These are phyloP conservation scores for Didymella glomerata DNA, from an alignment of 2,329 filamentous ascomycete genomes.

Conservation along the genomic window DNA sequence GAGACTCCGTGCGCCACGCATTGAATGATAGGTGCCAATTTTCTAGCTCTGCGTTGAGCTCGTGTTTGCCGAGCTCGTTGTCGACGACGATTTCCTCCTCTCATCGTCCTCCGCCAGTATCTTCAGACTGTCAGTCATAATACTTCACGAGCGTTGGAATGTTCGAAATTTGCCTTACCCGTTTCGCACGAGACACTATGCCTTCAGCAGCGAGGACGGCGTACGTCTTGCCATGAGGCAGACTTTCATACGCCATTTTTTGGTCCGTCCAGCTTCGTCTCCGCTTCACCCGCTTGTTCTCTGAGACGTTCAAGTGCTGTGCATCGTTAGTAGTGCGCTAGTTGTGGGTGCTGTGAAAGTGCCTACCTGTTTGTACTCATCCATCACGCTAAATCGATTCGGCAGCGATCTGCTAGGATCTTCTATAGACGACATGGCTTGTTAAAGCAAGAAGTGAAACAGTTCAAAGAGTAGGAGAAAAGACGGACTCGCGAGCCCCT, in stretches of 20 bases:
- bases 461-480: neutral
- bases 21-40: neutral
- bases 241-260: constrained; percentile 12
- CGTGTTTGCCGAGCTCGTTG: neutral
- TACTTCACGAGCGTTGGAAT: no score
- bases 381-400: constrained; percentile 14
- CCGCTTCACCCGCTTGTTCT: constrained; percentile 4
- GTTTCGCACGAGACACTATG: constrained; percentile 13
- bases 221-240: constrained; percentile 20
- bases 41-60: neutral
- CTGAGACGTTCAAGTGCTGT: constrained; percentile 17
- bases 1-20: neutral
- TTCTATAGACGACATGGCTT: constrained; percentile 4
- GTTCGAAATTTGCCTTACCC: no score
- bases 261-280: constrained; percentile 20
- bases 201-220: constrained; percentile 17
- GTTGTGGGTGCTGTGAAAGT: neutral
- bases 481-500: neutral
- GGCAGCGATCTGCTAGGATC: constrained; percentile 10
- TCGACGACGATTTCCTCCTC: constrained; percentile 10
- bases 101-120: constrained; percentile 12
- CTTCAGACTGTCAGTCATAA: constrained; percentile 1
- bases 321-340: neutral
- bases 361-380: constrained; percentile 19
- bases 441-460: no score